Conservation (phyloP, 768 basidiomycete species). For the Nidularia sp. region DNA sequence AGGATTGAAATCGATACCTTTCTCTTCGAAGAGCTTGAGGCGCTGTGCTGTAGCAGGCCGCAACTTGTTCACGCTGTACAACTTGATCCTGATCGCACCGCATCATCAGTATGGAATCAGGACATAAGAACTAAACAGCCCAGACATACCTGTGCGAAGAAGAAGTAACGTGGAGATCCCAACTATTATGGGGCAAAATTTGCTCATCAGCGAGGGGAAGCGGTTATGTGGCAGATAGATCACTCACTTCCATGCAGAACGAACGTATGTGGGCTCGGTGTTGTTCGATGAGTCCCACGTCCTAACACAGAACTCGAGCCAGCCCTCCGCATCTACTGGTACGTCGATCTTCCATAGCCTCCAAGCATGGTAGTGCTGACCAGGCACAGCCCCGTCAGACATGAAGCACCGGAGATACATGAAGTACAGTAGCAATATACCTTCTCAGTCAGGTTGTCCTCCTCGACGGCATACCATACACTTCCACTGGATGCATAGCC, state of each 20-base stretch:
- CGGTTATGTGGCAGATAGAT: background rate
- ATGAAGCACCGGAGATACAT: background rate
- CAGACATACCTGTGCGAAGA: slow-evolving; percentile 33
- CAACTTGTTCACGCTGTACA: slow-evolving; percentile 47
- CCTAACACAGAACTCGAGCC: slow-evolving; percentile 52
- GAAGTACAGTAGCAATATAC: slow-evolving; percentile 11
- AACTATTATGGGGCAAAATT: slow-evolving; percentile 20
- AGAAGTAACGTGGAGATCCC: slow-evolving; percentile 52
- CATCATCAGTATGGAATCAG: background rate
- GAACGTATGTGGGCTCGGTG: slow-evolving; percentile 51
- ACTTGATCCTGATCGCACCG: slow-evolving; percentile 32
- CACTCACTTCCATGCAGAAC: slow-evolving; percentile 51
- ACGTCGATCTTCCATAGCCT: slow-evolving; percentile 48
- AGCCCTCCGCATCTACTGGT: slow-evolving; percentile 51
- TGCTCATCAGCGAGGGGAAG: background rate
- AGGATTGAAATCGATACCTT: slow-evolving; percentile 33
- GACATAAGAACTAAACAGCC: background rate
- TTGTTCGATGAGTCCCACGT: slow-evolving; percentile 59
- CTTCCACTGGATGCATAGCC: slow-evolving; percentile 27
- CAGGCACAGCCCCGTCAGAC: too few relatives aligned
- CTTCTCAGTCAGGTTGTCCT: slow-evolving; percentile 46
- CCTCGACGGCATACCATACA: slow-evolving; percentile 45
- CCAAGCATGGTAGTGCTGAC: slow-evolving; percentile 51
- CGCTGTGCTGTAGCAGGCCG: slow-evolving; percentile 37
- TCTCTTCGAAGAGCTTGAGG: slow-evolving; percentile 31